A percentile compares a stretch with the other conserved stretches of the same genome.
Evolutionary conservation across 2,329 filamentous ascomycete genomes (phyloP).

Genomic region (Ilyonectria destructans): DNA sequence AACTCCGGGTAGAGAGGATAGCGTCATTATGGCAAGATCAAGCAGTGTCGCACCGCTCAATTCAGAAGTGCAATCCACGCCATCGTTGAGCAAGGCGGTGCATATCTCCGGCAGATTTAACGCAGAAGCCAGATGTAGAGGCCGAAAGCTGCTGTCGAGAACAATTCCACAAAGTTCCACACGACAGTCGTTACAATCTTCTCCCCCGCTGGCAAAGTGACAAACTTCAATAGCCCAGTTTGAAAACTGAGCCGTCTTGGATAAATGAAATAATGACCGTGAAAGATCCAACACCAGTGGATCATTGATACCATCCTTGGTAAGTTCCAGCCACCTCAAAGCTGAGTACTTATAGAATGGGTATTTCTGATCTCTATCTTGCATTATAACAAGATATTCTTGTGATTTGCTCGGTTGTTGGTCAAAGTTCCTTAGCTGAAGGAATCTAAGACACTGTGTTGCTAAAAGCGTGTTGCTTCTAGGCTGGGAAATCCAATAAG

Average conservation of each 20-base stretch:
- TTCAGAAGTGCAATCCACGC: neutral
- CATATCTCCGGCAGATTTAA: constrained; percentile 32
- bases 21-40: neutral
- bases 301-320: neutral
- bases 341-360: constrained; percentile 30
- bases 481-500: neutral
- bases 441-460: constrained; percentile 23
- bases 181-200: neutral
- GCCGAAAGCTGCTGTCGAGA: neutral
- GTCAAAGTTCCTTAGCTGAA: constrained; percentile 30
- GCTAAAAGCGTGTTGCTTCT: neutral
- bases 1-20: neutral
- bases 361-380: neutral
- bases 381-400: neutral
- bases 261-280: constrained; percentile 16
- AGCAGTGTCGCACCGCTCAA: neutral
- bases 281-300: rapidly evolving
- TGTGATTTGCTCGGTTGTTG: rapidly evolving
- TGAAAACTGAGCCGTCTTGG: neutral
- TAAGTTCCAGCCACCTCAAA: neutral
- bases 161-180: neutral
- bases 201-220: too few relatives aligned
- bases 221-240: constrained; percentile 16
- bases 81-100: neutral
- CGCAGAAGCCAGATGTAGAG: constrained; percentile 32